Evolutionary conservation across 768 basidiomycete genomes (phyloP), one percentile per base, ranked within the genome.

Genomic region (Rhodotorula diobovata): DNA sequence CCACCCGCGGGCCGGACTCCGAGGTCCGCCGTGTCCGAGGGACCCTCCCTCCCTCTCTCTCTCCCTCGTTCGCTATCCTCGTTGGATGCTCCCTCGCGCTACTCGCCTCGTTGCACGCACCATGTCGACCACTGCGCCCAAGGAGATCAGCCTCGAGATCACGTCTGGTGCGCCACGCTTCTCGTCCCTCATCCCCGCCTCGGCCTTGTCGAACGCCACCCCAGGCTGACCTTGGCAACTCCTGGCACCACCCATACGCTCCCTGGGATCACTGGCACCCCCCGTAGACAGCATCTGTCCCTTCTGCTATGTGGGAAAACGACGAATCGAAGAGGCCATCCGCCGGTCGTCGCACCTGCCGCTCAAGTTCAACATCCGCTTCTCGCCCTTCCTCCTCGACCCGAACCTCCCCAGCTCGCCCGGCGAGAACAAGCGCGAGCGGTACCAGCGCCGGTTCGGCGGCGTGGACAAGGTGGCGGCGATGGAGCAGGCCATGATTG

Each of bases 311-410:
- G 63, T 77, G 45, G 77, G 77, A 7, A 70, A 60, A 58, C 46
- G 41, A 14, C 70, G 77, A 12, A 66, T 77, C 54, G 63, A 71
- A 6, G 43, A 63, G 30, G 75, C 75, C 0, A 67, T 77, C 37
- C 55, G 66, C 11, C 53, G 51, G 1, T 56, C 68, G 12, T 66
- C 71, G 60, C 62, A 59, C 23, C 68, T 72, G 25, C 62, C 68
- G 3, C 65, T 74, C 57, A 62, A 61, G 8, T 73, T 77, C 56
- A 55, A 37, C 16, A 35, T 75, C 35, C 51, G 54, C 0, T 77
- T 74, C 68, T 50, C 61, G 14, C 77, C 77, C 0, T 77, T 76
- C 71, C 70, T 72, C 32, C 75, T 77, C 63, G 75, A 77, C 66
- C 74, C 75, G 5, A 71, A 66, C 14, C 66, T 76, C 3, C 72